Base-by-base conservation (phyloP, 768 basidiomycete species). In the Leccinum variicolor region DNA sequence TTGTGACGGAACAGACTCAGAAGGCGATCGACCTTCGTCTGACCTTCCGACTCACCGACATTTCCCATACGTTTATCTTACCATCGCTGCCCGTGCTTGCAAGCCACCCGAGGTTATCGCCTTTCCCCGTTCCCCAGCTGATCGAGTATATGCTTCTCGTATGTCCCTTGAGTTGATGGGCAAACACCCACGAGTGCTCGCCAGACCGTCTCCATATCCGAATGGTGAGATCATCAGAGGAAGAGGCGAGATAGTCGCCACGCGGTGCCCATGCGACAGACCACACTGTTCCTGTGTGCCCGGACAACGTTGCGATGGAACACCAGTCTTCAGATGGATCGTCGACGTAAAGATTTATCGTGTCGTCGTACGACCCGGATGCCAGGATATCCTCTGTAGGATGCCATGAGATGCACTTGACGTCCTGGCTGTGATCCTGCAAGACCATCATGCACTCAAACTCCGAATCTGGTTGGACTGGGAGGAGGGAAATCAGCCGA, bases 401-500 rank as follows among this genome's bases (percentile, higher is more conserved):
- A 75, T 98, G 94, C 94, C 94, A 99, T 13, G 89, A 83, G 11
- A 99, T 86, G 57, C 81, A 89, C 74, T 99, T 99, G 54, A 99
- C 94, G 66, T 99, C 97, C 74, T 98, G 96, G 2, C 81, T 82
- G 67, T 99, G 97, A 63, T 98, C 94, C 93, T 98, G 97, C 63
- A 96, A 76, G 39, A 99, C 97, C 21, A 86, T 86, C 74, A 98
- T 82, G 68, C 94, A 97, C 65, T 98, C 95, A 59, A 96, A 97
- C 63, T 98, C 95, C 14, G 86, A 77, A 67, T 98, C 94, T 10
- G 94, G 93, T 56, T 90, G 88, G 2, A 90, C 95, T 95, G 62
- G 8, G 29, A 19, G 14, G 0, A 26, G 21, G 46, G 36, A 23
- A 33, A 46, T 17, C 7, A 6, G 17, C 60, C 39, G 62, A 54